Evolutionary conservation across 768 basidiomycete species (phyloP).

Genomic region (Hypholoma sublateritium): DNA sequence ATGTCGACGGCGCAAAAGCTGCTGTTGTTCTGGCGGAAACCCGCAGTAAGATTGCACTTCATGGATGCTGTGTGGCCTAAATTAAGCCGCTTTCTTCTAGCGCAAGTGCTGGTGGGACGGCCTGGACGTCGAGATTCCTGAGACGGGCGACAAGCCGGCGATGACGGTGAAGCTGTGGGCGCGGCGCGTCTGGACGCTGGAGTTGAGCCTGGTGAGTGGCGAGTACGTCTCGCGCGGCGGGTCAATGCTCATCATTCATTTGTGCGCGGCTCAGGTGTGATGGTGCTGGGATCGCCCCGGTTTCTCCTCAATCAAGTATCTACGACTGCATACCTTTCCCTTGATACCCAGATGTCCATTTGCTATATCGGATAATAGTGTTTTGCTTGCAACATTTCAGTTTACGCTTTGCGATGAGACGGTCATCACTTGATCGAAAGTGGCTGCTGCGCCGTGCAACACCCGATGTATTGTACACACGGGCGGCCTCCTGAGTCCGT

Average conservation of each 20-base stretch:
- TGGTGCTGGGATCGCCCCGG: slow-evolving; percentile 2
- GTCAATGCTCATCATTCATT: neutral
- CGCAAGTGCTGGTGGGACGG: slow-evolving; percentile 99
- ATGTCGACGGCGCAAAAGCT: slow-evolving; percentile 98
- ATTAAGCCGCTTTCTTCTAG: slow-evolving; percentile 39
- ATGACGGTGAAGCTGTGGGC: slow-evolving; percentile 90
- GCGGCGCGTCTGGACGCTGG: slow-evolving; percentile 95
- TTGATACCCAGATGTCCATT: slow-evolving; percentile 25
- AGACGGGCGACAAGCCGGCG: slow-evolving; percentile 47
- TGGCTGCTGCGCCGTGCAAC: neutral
- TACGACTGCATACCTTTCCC: slow-evolving; percentile 26
- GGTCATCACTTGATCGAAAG: slow-evolving; percentile 1
- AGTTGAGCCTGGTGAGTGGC: slow-evolving; percentile 80
- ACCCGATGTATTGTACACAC: slow-evolving; percentile 1
- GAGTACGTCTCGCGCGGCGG: neutral
- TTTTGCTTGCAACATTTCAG: slow-evolving; percentile 9
- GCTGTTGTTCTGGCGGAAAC: slow-evolving; percentile 97
- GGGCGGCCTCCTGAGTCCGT: slow-evolving; percentile 9
- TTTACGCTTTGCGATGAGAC: slow-evolving; percentile 8
- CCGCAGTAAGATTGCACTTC: slow-evolving; percentile 70
- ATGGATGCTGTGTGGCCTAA: neutral
- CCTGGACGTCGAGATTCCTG: slow-evolving; percentile 81
- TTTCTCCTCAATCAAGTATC: slow-evolving; percentile 17
- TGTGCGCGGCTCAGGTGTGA: slow-evolving; percentile 19
- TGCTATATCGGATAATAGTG: slow-evolving; percentile 20